These are phyloP conservation scores for Eutypa lata DNA, from an alignment of 2,329 filamentous ascomycete species.

Conservation along the genomic window DNA sequence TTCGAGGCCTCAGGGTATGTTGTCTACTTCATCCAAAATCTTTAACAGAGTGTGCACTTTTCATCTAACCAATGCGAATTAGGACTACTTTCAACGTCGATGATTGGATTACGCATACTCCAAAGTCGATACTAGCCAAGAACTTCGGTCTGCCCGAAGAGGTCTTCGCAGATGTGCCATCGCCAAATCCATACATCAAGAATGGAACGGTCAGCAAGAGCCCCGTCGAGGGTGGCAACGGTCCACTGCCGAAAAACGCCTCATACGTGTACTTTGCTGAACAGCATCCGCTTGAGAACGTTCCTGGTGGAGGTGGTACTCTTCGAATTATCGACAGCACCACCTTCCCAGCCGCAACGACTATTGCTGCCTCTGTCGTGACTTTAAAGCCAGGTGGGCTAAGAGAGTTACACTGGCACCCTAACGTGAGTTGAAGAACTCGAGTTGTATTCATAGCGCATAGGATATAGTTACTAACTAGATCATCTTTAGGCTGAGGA, in stretches of 20 bases:
- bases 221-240: constrained; percentile 43
- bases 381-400: constrained; percentile 61
- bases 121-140: constrained; percentile 61
- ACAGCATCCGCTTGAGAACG: constrained; percentile 51
- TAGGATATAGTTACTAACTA: neutral
- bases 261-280: constrained; percentile 62
- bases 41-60: neutral
- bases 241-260: constrained; percentile 50
- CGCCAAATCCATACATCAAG: constrained; percentile 59
- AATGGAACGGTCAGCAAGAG: constrained; percentile 50
- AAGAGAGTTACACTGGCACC: constrained; percentile 68
- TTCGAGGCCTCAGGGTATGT: constrained; percentile 60
- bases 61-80: neutral
- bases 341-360: constrained; percentile 65
- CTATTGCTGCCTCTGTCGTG: constrained; percentile 63
- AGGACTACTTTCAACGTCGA: constrained; percentile 70
- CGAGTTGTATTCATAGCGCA: neutral
- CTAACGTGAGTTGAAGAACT: constrained; percentile 47
- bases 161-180: constrained; percentile 57
- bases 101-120: constrained; percentile 68
- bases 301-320: constrained; percentile 59
- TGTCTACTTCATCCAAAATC: neutral
- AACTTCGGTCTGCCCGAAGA: constrained; percentile 63
- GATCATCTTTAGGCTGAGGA: constrained; percentile 53
- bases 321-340: constrained; percentile 64